A percentile compares a stretch with the other conserved stretches of the same genome.
These are phyloP conservation scores for Hericium erinaceus DNA, from an alignment of 768 basidiomycete species.

Conservation along the genomic window DNA sequence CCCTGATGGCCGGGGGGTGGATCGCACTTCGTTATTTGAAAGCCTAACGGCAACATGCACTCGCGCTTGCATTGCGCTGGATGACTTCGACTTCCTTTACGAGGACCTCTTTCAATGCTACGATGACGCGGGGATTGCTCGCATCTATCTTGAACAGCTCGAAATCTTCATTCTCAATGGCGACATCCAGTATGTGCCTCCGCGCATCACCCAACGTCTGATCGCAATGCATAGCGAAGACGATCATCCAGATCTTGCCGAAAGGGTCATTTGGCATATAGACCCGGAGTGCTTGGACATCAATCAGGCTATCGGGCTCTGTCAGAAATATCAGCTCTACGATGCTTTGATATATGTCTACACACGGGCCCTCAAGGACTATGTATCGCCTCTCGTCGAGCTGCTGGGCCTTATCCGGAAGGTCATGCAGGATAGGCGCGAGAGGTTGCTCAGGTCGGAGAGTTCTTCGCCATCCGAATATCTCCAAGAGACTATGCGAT, in stretches of 20 bases:
- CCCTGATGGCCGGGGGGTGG: conserved; percentile 82
- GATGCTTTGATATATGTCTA: conserved; percentile 95
- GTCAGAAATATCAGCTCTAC: conserved; percentile 75
- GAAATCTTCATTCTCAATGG: conserved; percentile 76
- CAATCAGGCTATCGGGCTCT: conserved; percentile 84
- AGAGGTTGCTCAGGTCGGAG: conserved; percentile 24
- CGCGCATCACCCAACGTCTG: conserved; percentile 79
- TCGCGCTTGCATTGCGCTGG: conserved; percentile 71
- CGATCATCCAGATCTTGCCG: conserved; percentile 63
- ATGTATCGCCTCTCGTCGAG: conserved; percentile 81
- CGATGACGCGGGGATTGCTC: conserved; percentile 70
- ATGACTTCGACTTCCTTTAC: conserved; percentile 80
- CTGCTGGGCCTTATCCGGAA: conserved; percentile 68
- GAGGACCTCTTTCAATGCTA: conserved; percentile 91
- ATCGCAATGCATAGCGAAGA: conserved; percentile 70
- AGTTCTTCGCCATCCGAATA: conserved; percentile 15
- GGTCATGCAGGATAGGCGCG: conserved; percentile 46
- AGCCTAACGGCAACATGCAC: conserved; percentile 71
- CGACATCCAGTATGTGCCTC: conserved; percentile 68
- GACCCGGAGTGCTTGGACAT: conserved; percentile 87
- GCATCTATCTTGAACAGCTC: conserved; percentile 75
- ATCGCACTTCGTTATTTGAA: conserved; percentile 85
- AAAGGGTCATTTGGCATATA: conserved; percentile 93
- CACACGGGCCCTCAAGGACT: conserved; percentile 81
- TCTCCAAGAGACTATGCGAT: conserved; percentile 39